A percentile compares a stretch with the other conserved stretches of the same genome.
Conservation (phyloP, 306 rosid species). For the Calophaca sinica region DNA sequence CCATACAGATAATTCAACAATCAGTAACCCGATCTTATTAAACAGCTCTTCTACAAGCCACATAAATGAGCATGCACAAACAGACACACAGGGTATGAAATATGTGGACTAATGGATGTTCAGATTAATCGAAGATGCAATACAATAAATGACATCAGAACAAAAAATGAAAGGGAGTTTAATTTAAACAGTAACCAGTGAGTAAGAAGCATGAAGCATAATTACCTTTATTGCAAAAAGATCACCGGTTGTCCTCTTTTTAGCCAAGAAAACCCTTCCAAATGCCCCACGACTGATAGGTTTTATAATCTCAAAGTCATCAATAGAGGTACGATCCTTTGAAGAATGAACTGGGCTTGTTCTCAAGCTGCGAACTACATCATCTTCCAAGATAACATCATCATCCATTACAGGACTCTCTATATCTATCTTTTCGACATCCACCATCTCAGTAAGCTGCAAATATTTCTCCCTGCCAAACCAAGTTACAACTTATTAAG, state of each 20-base stretch:
- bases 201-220: conserved; percentile 25
- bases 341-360: conserved; percentile 92
- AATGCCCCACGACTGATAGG: conserved; percentile 99
- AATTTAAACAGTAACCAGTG: conserved; percentile 20
- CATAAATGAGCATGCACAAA: conserved; percentile 12
- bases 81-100: background rate
- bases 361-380: conserved; percentile 88
- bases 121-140: conserved; percentile 21
- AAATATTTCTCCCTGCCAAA: conserved; percentile 90
- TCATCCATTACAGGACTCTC: conserved; percentile 81
- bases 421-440: conserved; percentile 86
- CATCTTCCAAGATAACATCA: conserved; percentile 90
- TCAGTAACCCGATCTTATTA: conserved; percentile 12
- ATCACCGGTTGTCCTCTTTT: conserved; percentile 98
- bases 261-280: conserved; percentile 99
- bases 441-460: conserved; percentile 97
- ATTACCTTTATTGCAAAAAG: conserved; percentile 95
- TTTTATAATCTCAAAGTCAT: conserved; percentile 93
- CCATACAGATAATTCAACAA: background rate
- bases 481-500: conserved; percentile 49
- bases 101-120: conserved; percentile 5
- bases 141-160: conserved; percentile 2
- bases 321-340: conserved; percentile 94
- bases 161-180: background rate
- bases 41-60: conserved; percentile 34